These are phyloP conservation scores for Aspergillus homomorphus DNA, from an alignment of 495 filamentous ascomycete species.

Conservation along the genomic window DNA sequence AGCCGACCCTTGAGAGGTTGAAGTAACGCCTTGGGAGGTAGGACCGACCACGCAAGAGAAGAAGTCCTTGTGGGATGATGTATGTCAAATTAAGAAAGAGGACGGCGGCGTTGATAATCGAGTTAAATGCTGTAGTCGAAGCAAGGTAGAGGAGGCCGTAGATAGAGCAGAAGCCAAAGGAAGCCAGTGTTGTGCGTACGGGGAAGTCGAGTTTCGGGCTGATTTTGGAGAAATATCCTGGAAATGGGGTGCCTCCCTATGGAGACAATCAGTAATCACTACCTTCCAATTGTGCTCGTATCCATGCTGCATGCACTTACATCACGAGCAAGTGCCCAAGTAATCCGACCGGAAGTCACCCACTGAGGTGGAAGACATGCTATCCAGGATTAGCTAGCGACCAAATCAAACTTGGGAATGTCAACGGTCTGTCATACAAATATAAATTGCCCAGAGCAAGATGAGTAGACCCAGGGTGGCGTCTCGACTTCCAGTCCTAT, in stretches of 20 bases:
- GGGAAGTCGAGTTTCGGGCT: slow-evolving; percentile 18
- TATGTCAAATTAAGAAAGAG: slow-evolving; percentile 40
- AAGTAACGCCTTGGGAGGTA: slow-evolving; percentile 28
- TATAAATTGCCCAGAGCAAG: slow-evolving; percentile 22
- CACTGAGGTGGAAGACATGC: slow-evolving; percentile 18
- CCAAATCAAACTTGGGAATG: not conserved
- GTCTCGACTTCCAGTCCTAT: slow-evolving; percentile 17
- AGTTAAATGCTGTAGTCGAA: slow-evolving; percentile 39
- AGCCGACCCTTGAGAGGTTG: slow-evolving; percentile 27
- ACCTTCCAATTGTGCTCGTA: not conserved
- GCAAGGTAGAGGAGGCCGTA: slow-evolving; percentile 41
- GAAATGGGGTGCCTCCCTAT: slow-evolving; percentile 26
- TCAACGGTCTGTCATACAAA: not conserved
- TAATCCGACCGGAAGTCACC: slow-evolving; percentile 23
- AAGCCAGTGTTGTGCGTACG: slow-evolving; percentile 22
- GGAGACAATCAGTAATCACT: not conserved
- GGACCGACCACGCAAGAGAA: slow-evolving; percentile 24
- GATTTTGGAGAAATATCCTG: slow-evolving; percentile 15
- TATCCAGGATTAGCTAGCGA: not conserved
- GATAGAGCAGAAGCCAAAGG: slow-evolving; percentile 27
- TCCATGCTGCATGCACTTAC: slow-evolving; percentile 1
- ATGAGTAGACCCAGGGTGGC: slow-evolving; percentile 26
- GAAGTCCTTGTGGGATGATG: slow-evolving; percentile 34
- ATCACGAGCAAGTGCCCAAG: slow-evolving; percentile 27
- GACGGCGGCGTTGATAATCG: slow-evolving; percentile 38